phyloP scores from a whole-genome alignment of 345 rosid genomes.

The Clausena lansium region DNA sequence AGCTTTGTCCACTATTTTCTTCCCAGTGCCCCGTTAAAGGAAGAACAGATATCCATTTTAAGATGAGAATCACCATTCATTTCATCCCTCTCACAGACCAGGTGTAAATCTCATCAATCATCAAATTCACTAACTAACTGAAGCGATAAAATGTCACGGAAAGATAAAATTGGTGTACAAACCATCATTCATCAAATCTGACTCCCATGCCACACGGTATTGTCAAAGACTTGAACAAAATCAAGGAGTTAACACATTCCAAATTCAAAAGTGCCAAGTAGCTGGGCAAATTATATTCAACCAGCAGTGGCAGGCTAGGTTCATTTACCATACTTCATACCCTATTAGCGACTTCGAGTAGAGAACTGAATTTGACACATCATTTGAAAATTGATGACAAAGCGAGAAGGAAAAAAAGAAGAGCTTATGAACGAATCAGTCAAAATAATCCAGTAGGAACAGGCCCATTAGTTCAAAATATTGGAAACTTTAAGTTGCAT shows the following conservation, averaged over 20 bases:
- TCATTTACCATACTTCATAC: background rate
- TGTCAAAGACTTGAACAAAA: background rate
- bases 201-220: background rate
- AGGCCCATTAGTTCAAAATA: background rate
- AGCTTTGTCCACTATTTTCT: background rate
- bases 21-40: background rate
- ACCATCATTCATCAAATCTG: background rate
- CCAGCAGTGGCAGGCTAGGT: background rate
- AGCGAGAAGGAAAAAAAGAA: background rate
- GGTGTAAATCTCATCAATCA: background rate
- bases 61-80: background rate
- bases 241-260: background rate
- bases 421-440: constrained; percentile 1
- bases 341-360: background rate
- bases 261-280: constrained; percentile 7
- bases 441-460: background rate
- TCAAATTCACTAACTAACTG: background rate
- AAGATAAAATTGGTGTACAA: background rate
- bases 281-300: background rate
- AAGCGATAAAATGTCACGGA: background rate
- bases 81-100: background rate
- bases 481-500: constrained; percentile 3
- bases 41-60: background rate
- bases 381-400: background rate
- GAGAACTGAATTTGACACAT: background rate